A percentile compares a stretch with the other conserved stretches of the same genome.
These are phyloP conservation scores for Aspergillus baeticus DNA, from an alignment of 495 filamentous ascomycete species.

Conservation along the genomic window DNA sequence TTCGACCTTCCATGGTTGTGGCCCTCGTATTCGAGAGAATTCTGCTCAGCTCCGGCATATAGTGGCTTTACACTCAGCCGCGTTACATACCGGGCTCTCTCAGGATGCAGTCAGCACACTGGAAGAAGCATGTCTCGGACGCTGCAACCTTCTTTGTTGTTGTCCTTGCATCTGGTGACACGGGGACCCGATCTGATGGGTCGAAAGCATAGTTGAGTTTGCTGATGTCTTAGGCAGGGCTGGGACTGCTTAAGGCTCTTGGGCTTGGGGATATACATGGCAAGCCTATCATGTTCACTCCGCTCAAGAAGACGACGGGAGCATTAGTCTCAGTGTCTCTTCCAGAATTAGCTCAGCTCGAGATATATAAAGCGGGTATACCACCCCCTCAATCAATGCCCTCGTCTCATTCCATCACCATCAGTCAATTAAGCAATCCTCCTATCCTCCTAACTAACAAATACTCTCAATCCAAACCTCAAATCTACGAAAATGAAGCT, in stretches of 20 bases:
- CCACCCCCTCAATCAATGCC: background rate
- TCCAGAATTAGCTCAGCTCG: background rate
- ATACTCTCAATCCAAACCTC: constrained; percentile 8
- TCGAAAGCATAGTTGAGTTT: background rate
- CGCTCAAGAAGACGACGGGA: too few relatives aligned
- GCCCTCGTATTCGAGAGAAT: constrained; percentile 34
- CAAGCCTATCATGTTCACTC: constrained; percentile 1
- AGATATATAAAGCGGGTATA: background rate
- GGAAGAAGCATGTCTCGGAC: constrained; percentile 12
- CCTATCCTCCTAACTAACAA: constrained; percentile 1
- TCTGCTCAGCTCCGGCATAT: background rate
- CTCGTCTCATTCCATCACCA: too few relatives aligned
- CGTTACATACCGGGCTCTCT: background rate
- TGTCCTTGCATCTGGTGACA: constrained; percentile 14
- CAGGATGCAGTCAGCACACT: background rate
- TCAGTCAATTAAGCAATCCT: too few relatives aligned
- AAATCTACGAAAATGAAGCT: constrained; percentile 26
- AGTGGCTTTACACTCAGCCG: constrained; percentile 5
- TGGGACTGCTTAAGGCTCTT: background rate
- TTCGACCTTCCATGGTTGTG: constrained; percentile 17
- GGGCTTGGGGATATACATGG: background rate
- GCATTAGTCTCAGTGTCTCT: too few relatives aligned
- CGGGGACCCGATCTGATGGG: background rate
- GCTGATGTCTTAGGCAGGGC: background rate
- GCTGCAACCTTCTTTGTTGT: constrained; percentile 1